These are phyloP conservation scores for Picea glauca DNA, from an alignment of 75 land plant genomes.

Conservation along the genomic window DNA sequence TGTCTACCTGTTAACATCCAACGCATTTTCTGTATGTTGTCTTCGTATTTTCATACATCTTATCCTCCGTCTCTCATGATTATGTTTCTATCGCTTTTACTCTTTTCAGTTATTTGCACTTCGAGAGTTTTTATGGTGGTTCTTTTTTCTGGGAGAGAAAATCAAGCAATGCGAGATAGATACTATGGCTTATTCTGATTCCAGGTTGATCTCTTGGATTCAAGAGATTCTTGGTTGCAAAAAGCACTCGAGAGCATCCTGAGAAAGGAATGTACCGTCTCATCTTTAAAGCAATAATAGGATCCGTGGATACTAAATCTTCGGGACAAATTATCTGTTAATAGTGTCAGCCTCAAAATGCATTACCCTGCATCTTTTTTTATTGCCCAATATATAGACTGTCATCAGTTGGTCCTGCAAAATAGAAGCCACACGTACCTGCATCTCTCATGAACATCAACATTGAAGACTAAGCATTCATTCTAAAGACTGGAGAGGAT, in stretches of 20 bases:
- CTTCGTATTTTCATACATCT: neutral
- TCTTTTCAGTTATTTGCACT: conserved; percentile 2
- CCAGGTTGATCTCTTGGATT: conserved; percentile 4
- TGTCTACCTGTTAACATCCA: neutral
- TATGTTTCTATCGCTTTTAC: neutral
- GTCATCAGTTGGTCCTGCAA: neutral
- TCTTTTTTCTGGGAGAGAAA: neutral
- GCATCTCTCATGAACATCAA: neutral
- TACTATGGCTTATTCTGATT: neutral
- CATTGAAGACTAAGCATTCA: neutral
- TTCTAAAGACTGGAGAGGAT: neutral
- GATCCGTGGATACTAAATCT: neutral
- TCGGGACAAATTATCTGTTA: too few species aligned
- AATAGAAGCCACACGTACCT: neutral
- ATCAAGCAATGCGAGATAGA: neutral
- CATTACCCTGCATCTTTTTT: too few species aligned
- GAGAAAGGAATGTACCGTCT: neutral
- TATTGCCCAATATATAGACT: neutral
- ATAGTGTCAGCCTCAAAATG: neutral
- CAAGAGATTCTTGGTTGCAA: neutral
- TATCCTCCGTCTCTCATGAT: neutral
- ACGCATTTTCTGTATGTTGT: neutral
- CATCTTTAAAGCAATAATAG: neutral
- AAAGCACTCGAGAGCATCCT: neutral
- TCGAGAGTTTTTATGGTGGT: neutral